A percentile compares a stretch with the other conserved stretches of the same genome.
Conservation (phyloP, 345 rosid genomes). For the Eucalyptus caleyi region DNA sequence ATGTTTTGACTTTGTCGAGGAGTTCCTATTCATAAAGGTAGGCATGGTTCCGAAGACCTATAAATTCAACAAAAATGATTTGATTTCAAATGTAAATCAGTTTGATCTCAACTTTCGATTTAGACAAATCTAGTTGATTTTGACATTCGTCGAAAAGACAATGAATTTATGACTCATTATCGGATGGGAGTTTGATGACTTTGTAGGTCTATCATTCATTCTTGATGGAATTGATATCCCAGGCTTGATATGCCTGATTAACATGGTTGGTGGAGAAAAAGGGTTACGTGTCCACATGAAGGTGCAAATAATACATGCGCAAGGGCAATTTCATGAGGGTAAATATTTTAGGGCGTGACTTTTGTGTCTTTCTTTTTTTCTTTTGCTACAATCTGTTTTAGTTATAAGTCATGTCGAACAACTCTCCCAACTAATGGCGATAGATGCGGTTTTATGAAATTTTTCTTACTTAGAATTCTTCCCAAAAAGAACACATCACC, state of each 20-base stretch:
- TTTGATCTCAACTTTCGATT: too few species aligned
- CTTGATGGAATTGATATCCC: background rate
- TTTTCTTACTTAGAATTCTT: background rate
- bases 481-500: background rate
- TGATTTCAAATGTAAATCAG: rapidly evolving
- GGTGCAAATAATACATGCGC: background rate
- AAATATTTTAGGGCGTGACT: background rate
- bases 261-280: background rate
- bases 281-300: background rate
- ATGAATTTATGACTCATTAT: too few species aligned
- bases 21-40: background rate
- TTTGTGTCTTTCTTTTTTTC: background rate
- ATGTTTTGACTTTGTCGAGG: too few species aligned
- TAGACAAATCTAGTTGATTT: background rate
- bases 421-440: background rate
- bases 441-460: background rate
- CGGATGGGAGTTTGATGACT: too few species aligned
- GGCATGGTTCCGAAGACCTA: rapidly evolving
- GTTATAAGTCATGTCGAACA: background rate
- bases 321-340: background rate
- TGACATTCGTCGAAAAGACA: background rate
- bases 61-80: too few species aligned
- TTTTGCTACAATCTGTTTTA: background rate
- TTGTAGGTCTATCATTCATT: background rate
- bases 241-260: background rate